These are phyloP conservation scores for Pseudotsuga menziesii DNA, from an alignment of 75 land plant species.

Conservation along the genomic window DNA sequence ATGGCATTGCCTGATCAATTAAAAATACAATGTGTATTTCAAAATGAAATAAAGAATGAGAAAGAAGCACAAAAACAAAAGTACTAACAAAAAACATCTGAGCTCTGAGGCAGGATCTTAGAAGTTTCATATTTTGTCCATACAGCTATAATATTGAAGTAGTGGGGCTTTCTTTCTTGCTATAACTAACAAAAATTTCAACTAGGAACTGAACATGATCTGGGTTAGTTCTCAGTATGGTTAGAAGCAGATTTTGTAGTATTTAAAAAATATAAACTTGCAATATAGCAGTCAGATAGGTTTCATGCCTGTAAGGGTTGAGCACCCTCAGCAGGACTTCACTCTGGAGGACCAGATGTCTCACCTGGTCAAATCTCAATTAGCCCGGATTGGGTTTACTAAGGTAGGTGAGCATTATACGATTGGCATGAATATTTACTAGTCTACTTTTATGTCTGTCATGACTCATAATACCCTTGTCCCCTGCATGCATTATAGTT, in stretches of 20 bases:
- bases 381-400: not conserved
- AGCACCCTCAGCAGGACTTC: not conserved
- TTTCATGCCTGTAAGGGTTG: not conserved
- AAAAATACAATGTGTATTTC: too few relatives aligned
- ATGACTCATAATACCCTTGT: too few relatives aligned
- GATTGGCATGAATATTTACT: not conserved
- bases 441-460: too few relatives aligned
- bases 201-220: not conserved
- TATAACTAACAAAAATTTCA: not conserved
- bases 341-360: too few relatives aligned
- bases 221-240: not conserved
- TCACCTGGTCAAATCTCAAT: not conserved
- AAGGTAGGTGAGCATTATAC: not conserved
- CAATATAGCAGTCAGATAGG: not conserved
- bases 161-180: not conserved
- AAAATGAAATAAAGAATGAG: too few relatives aligned
- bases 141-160: not conserved
- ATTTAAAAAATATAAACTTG: not conserved
- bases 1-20: not conserved
- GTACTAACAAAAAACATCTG: too few relatives aligned
- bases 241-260: not conserved
- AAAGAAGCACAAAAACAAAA: too few relatives aligned
- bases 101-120: too few relatives aligned
- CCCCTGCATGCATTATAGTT: too few relatives aligned
- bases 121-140: too few relatives aligned